A percentile compares a stretch with the other conserved stretches of the same genome.
phyloP scores from a whole-genome alignment of 345 rosid species.

The Pugionium cornutum region DNA sequence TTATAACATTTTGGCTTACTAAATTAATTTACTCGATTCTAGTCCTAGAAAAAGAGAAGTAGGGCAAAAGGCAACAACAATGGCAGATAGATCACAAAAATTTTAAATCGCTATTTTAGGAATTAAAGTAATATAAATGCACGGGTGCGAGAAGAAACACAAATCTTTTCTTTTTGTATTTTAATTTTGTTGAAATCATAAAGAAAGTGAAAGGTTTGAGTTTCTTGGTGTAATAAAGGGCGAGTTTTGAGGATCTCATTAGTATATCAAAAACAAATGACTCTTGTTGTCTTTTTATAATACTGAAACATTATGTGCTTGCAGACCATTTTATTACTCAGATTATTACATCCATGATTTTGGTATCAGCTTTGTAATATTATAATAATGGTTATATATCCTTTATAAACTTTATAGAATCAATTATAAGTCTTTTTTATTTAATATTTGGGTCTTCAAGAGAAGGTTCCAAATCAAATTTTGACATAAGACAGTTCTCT shows the following conservation, averaged over 20 bases:
- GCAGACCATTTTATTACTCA: slow-evolving; percentile 6
- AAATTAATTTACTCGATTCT: slow-evolving; percentile 1
- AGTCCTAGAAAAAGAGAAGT: neutral
- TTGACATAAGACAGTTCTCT: slow-evolving; percentile 36
- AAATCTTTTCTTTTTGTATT: slow-evolving; percentile 13
- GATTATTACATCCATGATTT: neutral
- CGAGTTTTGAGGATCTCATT: slow-evolving; percentile 41
- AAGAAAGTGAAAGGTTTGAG: slow-evolving; percentile 18
- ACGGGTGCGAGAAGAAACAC: slow-evolving; percentile 38
- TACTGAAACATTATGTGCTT: slow-evolving; percentile 27
- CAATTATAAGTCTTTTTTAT: slow-evolving; percentile 8
- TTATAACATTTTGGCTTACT: slow-evolving; percentile 9
- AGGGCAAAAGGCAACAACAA: slow-evolving; percentile 22
- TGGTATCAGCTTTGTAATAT: neutral
- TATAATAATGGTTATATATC: slow-evolving; percentile 15
- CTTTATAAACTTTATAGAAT: neutral
- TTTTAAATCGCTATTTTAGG: neutral
- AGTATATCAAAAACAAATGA: neutral
- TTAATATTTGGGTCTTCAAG: slow-evolving; percentile 17
- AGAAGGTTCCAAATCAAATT: slow-evolving; percentile 40
- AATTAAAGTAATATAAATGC: slow-evolving; percentile 29
- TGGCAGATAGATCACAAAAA: slow-evolving; percentile 19
- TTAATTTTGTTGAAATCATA: slow-evolving; percentile 19
- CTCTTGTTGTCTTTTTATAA: slow-evolving; percentile 16
- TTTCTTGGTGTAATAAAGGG: slow-evolving; percentile 42